Evolutionary conservation across 148 eudicot species (phyloP).

Genomic region (Rhododendron ovatum): DNA sequence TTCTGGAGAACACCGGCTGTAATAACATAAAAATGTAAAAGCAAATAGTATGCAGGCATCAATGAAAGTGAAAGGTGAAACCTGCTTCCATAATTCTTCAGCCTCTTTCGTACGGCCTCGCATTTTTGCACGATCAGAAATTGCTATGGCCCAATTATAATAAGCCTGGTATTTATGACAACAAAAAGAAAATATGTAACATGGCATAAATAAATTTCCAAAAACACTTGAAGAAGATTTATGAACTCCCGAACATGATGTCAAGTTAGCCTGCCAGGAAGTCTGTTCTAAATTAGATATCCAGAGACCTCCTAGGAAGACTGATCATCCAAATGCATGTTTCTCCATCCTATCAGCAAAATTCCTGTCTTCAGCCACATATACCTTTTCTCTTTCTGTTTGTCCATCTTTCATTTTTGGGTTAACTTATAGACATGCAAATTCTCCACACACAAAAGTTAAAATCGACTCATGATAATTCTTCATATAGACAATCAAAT

Average conservation of each 20-base stretch:
- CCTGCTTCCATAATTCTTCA: slow-evolving; percentile 98
- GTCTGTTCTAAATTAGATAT: not conserved
- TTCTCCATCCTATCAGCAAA: not conserved
- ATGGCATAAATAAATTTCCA: not conserved
- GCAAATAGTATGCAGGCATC: not conserved
- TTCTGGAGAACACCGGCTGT: not conserved
- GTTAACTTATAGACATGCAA: not conserved
- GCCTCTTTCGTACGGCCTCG: slow-evolving; percentile 98
- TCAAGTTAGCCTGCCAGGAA: not conserved
- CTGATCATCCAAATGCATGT: not conserved
- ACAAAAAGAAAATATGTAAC: not conserved
- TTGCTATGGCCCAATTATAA: slow-evolving; percentile 94
- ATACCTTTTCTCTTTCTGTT: not conserved
- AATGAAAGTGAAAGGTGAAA: slow-evolving; percentile 8
- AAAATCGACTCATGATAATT: not conserved
- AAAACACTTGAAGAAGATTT: not conserved
- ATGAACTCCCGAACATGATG: not conserved
- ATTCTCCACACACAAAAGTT: not conserved
- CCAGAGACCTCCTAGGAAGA: not conserved
- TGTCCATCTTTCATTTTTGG: not conserved
- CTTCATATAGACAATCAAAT: not conserved
- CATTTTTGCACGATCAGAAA: slow-evolving; percentile 95
- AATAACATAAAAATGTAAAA: not conserved
- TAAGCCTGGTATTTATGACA: slow-evolving; percentile 41
- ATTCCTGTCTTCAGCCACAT: not conserved